Percentiles rank a stretch among this genome's conserved stretches.
These are phyloP conservation scores for Theileria orientalis DNA, from an alignment of 169 alveolate species.

Conservation along the genomic window DNA sequence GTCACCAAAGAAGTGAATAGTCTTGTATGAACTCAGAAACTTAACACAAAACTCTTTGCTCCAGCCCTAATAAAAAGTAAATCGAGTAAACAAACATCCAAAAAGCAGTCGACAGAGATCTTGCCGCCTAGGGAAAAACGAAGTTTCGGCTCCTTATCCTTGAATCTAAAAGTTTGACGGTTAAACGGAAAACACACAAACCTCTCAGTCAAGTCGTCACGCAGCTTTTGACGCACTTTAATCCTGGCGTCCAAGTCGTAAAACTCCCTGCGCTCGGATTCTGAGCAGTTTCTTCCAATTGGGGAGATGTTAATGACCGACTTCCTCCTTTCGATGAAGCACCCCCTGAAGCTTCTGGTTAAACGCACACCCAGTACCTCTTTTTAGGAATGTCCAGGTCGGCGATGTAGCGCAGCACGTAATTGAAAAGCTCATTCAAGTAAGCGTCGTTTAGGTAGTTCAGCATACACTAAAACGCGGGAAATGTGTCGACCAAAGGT, in stretches of 20 bases:
- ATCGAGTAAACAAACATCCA: slow-evolving; percentile 63
- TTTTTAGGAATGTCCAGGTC: slow-evolving; percentile 51
- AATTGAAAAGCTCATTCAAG: slow-evolving; percentile 25
- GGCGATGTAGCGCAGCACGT: slow-evolving; percentile 32
- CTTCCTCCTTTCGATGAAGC: slow-evolving; percentile 92
- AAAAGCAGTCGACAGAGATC: slow-evolving; percentile 94
- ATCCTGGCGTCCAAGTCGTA: slow-evolving; percentile 78
- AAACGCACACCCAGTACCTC: slow-evolving; percentile 15
- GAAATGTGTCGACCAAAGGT: not conserved
- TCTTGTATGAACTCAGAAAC: not conserved
- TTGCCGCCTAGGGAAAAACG: slow-evolving; percentile 95
- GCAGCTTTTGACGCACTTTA: slow-evolving; percentile 35
- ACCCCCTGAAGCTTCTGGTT: slow-evolving; percentile 73
- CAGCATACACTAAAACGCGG: slow-evolving; percentile 17
- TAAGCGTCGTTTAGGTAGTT: slow-evolving; percentile 22
- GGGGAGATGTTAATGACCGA: slow-evolving; percentile 96
- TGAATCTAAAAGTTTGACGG: not conserved
- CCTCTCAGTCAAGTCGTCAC: slow-evolving; percentile 12
- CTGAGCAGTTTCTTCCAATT: slow-evolving; percentile 94
- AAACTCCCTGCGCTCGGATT: slow-evolving; percentile 90
- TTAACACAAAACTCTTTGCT: slow-evolving; percentile 81
- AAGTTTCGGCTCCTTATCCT: slow-evolving; percentile 64
- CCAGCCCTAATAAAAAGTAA: slow-evolving; percentile 79
- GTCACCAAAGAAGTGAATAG: slow-evolving; percentile 55
- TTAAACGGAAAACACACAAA: not conserved